Percentiles rank a stretch among this genome's conserved stretches.
These are phyloP conservation scores for Trichophyton rubrum DNA, from an alignment of 2,329 filamentous ascomycete species.

Conservation along the genomic window DNA sequence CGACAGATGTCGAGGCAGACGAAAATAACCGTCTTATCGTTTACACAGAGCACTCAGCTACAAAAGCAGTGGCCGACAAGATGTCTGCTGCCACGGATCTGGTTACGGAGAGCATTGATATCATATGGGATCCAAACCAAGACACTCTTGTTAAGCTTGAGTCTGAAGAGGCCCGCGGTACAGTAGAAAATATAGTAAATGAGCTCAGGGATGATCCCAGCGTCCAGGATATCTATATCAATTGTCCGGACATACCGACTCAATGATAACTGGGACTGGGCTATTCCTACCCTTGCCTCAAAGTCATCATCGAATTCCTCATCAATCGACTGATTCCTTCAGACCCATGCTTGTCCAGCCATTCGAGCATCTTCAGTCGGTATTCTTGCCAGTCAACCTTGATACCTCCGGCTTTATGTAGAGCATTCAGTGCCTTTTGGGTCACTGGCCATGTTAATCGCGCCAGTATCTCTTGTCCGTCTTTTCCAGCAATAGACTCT, in stretches of 20 bases:
- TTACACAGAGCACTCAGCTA: slow-evolving; percentile 54
- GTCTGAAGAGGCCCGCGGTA: slow-evolving; percentile 42
- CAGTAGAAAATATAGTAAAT: slow-evolving; percentile 47
- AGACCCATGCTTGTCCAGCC: slow-evolving; percentile 52
- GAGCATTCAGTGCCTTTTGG: slow-evolving; percentile 49
- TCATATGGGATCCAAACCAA: slow-evolving; percentile 72
- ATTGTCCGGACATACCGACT: slow-evolving; percentile 28
- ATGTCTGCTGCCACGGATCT: slow-evolving; percentile 53
- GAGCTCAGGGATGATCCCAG: slow-evolving; percentile 51
- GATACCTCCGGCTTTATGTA: slow-evolving; percentile 54
- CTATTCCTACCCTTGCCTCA: slow-evolving; percentile 39
- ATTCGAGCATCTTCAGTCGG: slow-evolving; percentile 56
- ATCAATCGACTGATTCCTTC: slow-evolving; percentile 58
- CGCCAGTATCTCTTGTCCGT: slow-evolving; percentile 16
- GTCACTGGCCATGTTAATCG: slow-evolving; percentile 48
- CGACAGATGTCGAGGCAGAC: slow-evolving; percentile 44
- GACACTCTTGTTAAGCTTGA: slow-evolving; percentile 60
- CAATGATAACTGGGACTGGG: neutral
- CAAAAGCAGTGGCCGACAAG: slow-evolving; percentile 50
- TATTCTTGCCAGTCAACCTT: slow-evolving; percentile 61
- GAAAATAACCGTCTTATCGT: slow-evolving; percentile 59
- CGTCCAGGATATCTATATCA: slow-evolving; percentile 69
- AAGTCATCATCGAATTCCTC: slow-evolving; percentile 67
- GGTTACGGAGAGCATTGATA: slow-evolving; percentile 60
- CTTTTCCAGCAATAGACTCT: slow-evolving; percentile 33